Percentiles rank a stretch among this genome's conserved stretches.
These are phyloP conservation scores for Starmerella apis DNA, from an alignment of 805 yeast genomes.

Conservation along the genomic window DNA sequence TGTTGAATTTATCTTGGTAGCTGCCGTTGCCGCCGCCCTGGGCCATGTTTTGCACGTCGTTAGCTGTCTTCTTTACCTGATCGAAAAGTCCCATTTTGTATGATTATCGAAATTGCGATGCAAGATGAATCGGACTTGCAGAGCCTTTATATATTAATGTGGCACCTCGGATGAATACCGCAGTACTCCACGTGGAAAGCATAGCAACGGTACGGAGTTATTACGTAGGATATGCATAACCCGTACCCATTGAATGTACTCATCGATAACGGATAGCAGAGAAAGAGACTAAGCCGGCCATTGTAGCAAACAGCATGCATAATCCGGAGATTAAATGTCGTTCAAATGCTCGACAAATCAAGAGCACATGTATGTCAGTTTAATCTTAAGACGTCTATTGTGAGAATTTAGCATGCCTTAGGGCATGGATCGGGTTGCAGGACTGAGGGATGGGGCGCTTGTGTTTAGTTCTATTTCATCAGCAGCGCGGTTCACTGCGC, in stretches of 20 bases:
- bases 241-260: background rate
- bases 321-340: too few species aligned
- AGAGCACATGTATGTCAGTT: too few species aligned
- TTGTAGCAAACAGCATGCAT: too few species aligned
- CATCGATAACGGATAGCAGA: too few species aligned
- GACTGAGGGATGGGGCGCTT: too few species aligned
- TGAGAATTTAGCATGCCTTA: too few species aligned
- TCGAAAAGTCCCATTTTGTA: conserved; percentile 24
- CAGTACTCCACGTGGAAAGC: conserved; percentile 5
- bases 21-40: conserved; percentile 16
- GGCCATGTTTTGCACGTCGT: conserved; percentile 15
- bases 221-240: background rate
- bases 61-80: conserved; percentile 16
- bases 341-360: too few species aligned
- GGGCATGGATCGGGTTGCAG: too few species aligned
- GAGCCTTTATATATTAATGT: background rate
- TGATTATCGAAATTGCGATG: background rate
- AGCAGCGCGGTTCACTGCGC: background rate
- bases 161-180: background rate
- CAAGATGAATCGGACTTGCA: background rate
- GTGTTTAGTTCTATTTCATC: background rate
- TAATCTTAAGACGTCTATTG: too few species aligned
- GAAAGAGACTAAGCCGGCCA: too few species aligned
- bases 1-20: conserved; percentile 7
- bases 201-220: background rate